Percentiles rank a stretch among this genome's conserved stretches.
These are phyloP conservation scores for Strobilomyces echinocephalus DNA, from an alignment of 768 basidiomycete species.

Conservation along the genomic window DNA sequence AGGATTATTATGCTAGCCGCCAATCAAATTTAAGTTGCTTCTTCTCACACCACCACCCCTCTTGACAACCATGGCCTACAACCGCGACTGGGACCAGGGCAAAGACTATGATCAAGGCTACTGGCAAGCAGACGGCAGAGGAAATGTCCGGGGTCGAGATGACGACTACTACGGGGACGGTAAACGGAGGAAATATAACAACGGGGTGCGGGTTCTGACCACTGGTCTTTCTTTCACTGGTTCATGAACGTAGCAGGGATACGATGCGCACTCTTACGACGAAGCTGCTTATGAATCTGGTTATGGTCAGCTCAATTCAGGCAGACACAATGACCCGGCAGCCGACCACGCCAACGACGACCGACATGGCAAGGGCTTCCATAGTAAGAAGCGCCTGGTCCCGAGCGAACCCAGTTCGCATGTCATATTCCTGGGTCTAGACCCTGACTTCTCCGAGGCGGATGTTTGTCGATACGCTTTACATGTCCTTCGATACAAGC, in stretches of 20 bases:
- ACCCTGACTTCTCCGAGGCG: slow-evolving; percentile 87
- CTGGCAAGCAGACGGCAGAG: slow-evolving; percentile 37
- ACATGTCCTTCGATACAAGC: slow-evolving; percentile 34
- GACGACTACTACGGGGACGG: slow-evolving; percentile 66
- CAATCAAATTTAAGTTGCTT: slow-evolving; percentile 17
- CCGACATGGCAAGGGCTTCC: slow-evolving; percentile 38
- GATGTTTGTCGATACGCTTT: slow-evolving; percentile 63
- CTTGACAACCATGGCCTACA: slow-evolving; percentile 53
- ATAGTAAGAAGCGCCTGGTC: slow-evolving; percentile 67
- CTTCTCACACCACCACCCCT: slow-evolving; percentile 15
- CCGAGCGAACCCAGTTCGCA: slow-evolving; percentile 87
- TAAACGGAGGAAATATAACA: slow-evolving; percentile 76
- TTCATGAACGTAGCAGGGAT: slow-evolving; percentile 38
- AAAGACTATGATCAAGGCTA: slow-evolving; percentile 55
- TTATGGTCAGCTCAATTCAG: slow-evolving; percentile 28
- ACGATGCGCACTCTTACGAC: slow-evolving; percentile 50
- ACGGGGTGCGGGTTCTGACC: slow-evolving; percentile 49
- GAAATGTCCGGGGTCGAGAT: slow-evolving; percentile 53
- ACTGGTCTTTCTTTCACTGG: not conserved
- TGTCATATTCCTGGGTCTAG: slow-evolving; percentile 92
- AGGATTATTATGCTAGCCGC: slow-evolving; percentile 1
- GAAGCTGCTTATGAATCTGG: slow-evolving; percentile 37
- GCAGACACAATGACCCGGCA: slow-evolving; percentile 29
- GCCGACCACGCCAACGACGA: slow-evolving; percentile 53
- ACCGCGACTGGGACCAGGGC: slow-evolving; percentile 85